These are phyloP conservation scores for Boletus pseudopeckii DNA, from an alignment of 768 basidiomycete genomes.

Conservation along the genomic window DNA sequence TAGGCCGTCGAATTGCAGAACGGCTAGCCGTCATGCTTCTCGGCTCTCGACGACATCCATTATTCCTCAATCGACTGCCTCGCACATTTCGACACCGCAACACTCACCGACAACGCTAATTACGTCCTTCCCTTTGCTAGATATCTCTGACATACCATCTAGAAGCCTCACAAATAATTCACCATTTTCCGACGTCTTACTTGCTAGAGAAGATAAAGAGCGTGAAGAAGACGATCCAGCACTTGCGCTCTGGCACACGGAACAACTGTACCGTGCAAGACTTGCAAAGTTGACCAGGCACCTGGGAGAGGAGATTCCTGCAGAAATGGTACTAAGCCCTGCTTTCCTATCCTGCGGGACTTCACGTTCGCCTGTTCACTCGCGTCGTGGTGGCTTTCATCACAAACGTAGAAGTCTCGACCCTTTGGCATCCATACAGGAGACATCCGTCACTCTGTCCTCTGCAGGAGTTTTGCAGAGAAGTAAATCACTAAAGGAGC, in stretches of 20 bases:
- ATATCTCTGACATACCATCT: conserved; percentile 6
- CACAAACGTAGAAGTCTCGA: conserved; percentile 19
- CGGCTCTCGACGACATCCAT: not conserved
- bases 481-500: conserved; percentile 29
- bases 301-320: conserved; percentile 38
- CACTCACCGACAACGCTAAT: conserved; percentile 4
- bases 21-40: not conserved
- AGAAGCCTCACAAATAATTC: conserved; percentile 12
- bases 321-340: conserved; percentile 29
- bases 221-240: conserved; percentile 3
- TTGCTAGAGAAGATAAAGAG: conserved; percentile 5
- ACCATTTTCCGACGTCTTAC: conserved; percentile 12
- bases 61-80: conserved; percentile 1
- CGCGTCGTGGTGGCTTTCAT: not conserved
- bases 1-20: not conserved
- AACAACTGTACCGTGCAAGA: conserved; percentile 31
- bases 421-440: conserved; percentile 1
- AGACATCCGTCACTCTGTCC: not conserved
- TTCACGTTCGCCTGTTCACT: not conserved
- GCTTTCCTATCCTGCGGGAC: not conserved
- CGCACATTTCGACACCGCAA: not conserved
- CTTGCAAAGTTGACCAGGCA: conserved; percentile 37
- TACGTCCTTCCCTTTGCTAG: conserved; percentile 10
- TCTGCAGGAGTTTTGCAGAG: conserved; percentile 19
- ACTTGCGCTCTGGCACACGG: conserved; percentile 4